phyloP scores from a whole-genome alignment of 2,329 filamentous ascomycete species.

The Helotiales sp. region DNA sequence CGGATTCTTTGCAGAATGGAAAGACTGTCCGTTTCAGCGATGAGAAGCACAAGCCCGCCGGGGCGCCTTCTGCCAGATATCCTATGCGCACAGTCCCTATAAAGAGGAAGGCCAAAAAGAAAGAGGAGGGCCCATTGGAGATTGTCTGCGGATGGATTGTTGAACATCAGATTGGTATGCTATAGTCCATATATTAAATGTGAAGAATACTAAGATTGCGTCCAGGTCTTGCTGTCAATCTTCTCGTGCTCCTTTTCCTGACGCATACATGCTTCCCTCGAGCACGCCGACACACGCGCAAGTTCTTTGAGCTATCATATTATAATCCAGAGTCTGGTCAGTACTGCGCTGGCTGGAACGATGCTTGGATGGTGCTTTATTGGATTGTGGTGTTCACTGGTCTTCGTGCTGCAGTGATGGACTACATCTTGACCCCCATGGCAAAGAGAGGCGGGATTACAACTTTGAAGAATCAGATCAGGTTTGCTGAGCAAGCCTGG shows the following conservation, averaged over 20 bases:
- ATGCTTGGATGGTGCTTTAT: conserved; percentile 73
- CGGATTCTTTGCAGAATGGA: conserved; percentile 23
- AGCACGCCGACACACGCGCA: conserved; percentile 74
- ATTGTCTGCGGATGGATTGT: conserved; percentile 69
- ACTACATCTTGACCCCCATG: conserved; percentile 80
- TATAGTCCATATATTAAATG: not conserved
- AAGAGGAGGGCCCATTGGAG: conserved; percentile 61
- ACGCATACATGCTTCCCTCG: conserved; percentile 82
- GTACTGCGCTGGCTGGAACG: conserved; percentile 78
- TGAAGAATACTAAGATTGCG: conserved; percentile 8
- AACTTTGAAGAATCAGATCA: conserved; percentile 72
- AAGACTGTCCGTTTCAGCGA: conserved; percentile 16
- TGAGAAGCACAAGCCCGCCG: conserved; percentile 14
- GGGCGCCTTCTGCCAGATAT: conserved; percentile 7
- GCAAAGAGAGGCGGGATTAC: conserved; percentile 71
- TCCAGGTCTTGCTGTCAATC: conserved; percentile 79
- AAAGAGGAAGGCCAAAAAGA: conserved; percentile 55
- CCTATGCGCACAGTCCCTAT: conserved; percentile 18
- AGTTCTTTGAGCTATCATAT: conserved; percentile 88
- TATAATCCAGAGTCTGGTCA: conserved; percentile 66
- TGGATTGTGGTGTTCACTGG: conserved; percentile 86
- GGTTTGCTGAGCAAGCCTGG: conserved; percentile 96
- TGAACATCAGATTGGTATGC: conserved; percentile 76
- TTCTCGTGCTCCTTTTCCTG: conserved; percentile 78
- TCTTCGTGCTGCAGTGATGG: conserved; percentile 80